A percentile compares a stretch with the other conserved stretches of the same genome.
Evolutionary conservation across 2,329 filamentous ascomycete genomes (phyloP).

Genomic region (Hypoxylon sp.): DNA sequence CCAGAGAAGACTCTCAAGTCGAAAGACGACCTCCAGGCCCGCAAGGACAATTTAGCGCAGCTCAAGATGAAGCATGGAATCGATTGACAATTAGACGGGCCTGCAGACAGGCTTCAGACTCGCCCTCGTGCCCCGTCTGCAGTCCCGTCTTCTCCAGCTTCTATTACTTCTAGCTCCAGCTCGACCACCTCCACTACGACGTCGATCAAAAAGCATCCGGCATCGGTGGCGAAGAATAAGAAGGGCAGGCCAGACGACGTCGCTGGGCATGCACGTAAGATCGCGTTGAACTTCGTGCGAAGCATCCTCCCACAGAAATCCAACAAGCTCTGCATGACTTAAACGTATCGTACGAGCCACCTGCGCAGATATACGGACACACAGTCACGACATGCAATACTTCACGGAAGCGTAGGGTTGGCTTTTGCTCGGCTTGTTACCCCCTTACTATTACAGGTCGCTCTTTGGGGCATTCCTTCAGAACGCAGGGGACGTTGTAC

Average conservation of each 20-base stretch:
- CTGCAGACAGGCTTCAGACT: slow-evolving; percentile 68
- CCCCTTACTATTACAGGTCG: slow-evolving; percentile 36
- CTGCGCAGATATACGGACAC: slow-evolving; percentile 38
- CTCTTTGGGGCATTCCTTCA: slow-evolving; percentile 41
- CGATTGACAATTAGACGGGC: slow-evolving; percentile 90
- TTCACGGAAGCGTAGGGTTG: slow-evolving; percentile 37
- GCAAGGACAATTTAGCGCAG: slow-evolving; percentile 97
- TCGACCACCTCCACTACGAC: slow-evolving; percentile 48
- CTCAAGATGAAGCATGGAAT: slow-evolving; percentile 98
- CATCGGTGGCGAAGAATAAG: slow-evolving; percentile 48
- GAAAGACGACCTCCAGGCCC: slow-evolving; percentile 93
- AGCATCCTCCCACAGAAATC: slow-evolving; percentile 53
- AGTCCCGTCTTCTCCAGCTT: slow-evolving; percentile 72
- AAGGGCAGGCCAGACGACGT: slow-evolving; percentile 53
- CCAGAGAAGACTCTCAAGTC: slow-evolving; percentile 81
- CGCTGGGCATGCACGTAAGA: slow-evolving; percentile 52
- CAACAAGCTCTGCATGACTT: slow-evolving; percentile 55
- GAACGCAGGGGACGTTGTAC: slow-evolving; percentile 38
- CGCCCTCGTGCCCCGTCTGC: slow-evolving; percentile 64
- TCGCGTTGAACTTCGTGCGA: slow-evolving; percentile 53
- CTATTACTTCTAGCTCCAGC: slow-evolving; percentile 53
- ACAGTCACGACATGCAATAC: slow-evolving; percentile 38
- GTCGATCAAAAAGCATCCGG: slow-evolving; percentile 49
- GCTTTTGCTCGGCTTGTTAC: slow-evolving; percentile 40
- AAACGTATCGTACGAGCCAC: slow-evolving; percentile 43